Evolutionary conservation across 1,139 yeast species (phyloP).

Genomic region (Yamadazyma songkhlaensis): DNA sequence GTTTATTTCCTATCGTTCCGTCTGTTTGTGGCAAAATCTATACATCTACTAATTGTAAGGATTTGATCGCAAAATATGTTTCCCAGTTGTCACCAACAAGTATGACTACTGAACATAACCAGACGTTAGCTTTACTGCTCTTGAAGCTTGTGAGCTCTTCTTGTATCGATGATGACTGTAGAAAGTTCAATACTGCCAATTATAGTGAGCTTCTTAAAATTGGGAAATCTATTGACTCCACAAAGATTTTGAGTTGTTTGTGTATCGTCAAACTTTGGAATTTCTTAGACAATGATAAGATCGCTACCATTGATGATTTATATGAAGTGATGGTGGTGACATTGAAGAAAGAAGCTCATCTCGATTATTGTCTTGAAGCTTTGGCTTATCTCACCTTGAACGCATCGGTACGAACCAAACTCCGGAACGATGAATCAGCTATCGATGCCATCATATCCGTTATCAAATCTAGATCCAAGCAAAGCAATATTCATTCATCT

Average conservation of each 20-base stretch:
- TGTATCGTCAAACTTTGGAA: constrained; percentile 46
- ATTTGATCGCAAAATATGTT: constrained; percentile 6
- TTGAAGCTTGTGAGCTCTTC: constrained; percentile 31
- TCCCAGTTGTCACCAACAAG: constrained; percentile 8
- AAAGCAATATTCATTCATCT: constrained; percentile 13
- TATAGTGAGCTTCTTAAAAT: constrained; percentile 27
- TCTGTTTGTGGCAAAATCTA: constrained; percentile 11
- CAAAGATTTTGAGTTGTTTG: constrained; percentile 31
- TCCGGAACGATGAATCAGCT: constrained; percentile 33
- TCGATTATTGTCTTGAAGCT: constrained; percentile 38
- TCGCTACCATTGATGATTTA: constrained; percentile 19
- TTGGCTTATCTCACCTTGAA: constrained; percentile 46
- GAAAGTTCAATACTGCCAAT: constrained; percentile 28
- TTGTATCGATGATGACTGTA: constrained; percentile 35
- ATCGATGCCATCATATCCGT: constrained; percentile 20
- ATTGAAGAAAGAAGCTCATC: constrained; percentile 9
- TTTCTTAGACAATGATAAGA: constrained; percentile 23
- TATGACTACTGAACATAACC: constrained; percentile 6
- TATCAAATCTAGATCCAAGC: constrained; percentile 9
- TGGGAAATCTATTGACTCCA: constrained; percentile 16
- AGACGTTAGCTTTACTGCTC: constrained; percentile 7
- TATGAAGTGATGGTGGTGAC: constrained; percentile 18
- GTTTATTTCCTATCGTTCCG: constrained; percentile 14
- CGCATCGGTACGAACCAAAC: constrained; percentile 22
- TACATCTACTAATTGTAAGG: constrained; percentile 11